Percentiles rank a stretch among this genome's conserved stretches.
phyloP scores from a whole-genome alignment of 2,329 filamentous ascomycete species.

The Sarocladium oryzae region DNA sequence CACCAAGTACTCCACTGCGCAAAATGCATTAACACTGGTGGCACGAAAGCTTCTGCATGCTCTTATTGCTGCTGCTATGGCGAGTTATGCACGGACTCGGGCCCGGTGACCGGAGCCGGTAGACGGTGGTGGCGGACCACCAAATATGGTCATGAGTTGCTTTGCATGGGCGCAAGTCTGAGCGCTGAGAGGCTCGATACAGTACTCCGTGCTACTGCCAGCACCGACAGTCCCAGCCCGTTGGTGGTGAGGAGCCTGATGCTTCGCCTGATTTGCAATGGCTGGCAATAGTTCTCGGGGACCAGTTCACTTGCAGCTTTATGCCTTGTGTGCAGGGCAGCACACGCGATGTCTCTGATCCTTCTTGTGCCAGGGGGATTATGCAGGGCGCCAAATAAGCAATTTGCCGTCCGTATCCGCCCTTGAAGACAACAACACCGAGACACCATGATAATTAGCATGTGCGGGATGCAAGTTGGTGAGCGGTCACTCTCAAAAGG shows the following conservation, averaged over 20 bases:
- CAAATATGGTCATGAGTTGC: background rate
- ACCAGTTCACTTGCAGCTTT: background rate
- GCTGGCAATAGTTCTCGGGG: too few relatives aligned
- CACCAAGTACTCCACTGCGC: too few relatives aligned
- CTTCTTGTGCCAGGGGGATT: background rate
- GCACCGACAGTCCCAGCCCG: too few relatives aligned
- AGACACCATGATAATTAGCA: too few relatives aligned
- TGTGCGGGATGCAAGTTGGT: background rate
- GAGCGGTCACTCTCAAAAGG: background rate
- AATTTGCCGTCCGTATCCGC: background rate
- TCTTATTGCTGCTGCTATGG: background rate
- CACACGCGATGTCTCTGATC: background rate
- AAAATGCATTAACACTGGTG: too few relatives aligned
- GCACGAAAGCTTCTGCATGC: background rate
- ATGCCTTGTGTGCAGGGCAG: background rate
- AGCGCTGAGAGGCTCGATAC: background rate
- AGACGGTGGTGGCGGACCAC: background rate
- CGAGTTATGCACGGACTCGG: constrained; percentile 5
- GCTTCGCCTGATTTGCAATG: too few relatives aligned
- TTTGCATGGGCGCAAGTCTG: constrained; percentile 3
- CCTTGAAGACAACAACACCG: background rate
- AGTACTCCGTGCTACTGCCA: too few relatives aligned
- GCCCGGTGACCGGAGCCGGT: constrained; percentile 5
- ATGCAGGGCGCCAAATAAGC: background rate
- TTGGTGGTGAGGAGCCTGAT: too few relatives aligned